phyloP scores from a whole-genome alignment of 352 stramenopile genomes.

The Globisporangium parvum region DNA sequence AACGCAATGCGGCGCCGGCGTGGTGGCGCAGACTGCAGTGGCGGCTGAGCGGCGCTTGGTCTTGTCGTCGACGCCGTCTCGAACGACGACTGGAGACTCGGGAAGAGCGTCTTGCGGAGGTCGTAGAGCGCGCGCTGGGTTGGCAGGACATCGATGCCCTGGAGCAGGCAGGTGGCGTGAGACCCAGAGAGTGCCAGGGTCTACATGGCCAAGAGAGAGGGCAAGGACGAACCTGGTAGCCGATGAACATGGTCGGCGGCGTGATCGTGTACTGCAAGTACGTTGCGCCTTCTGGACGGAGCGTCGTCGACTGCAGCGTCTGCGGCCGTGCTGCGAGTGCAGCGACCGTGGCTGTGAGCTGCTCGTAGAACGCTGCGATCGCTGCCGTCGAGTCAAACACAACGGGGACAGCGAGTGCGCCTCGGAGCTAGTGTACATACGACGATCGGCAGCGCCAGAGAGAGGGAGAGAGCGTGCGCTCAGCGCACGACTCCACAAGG shows the following conservation, averaged over 20 bases:
- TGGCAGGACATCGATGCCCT: conserved; percentile 29
- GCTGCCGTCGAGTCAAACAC: conserved; percentile 15
- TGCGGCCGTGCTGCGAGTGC: conserved; percentile 8
- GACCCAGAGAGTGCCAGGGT: too few species aligned
- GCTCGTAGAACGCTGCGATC: conserved; percentile 9
- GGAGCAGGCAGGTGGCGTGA: too few species aligned
- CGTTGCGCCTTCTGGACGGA: conserved; percentile 27
- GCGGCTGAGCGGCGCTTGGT: background rate
- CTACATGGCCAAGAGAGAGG: too few species aligned
- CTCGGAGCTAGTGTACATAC: background rate
- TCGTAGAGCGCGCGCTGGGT: conserved; percentile 30
- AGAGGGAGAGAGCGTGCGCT: background rate
- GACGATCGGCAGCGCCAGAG: background rate
- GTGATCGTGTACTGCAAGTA: conserved; percentile 60
- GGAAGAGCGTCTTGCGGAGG: conserved; percentile 26
- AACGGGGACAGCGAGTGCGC: conserved; percentile 10
- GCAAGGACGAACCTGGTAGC: conserved; percentile 38
- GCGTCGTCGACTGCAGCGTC: conserved; percentile 11
- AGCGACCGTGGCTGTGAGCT: conserved; percentile 10
- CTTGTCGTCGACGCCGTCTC: background rate
- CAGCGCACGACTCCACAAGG: too few species aligned
- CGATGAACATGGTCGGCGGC: conserved; percentile 57
- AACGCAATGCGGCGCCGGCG: conserved; percentile 33
- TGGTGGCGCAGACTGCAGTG: background rate
- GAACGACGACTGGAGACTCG: conserved; percentile 18